Evolutionary conservation across 2,329 filamentous ascomycete genomes (phyloP), one percentile per base, ranked within the genome.

Genomic region (Fusarium albidum): DNA sequence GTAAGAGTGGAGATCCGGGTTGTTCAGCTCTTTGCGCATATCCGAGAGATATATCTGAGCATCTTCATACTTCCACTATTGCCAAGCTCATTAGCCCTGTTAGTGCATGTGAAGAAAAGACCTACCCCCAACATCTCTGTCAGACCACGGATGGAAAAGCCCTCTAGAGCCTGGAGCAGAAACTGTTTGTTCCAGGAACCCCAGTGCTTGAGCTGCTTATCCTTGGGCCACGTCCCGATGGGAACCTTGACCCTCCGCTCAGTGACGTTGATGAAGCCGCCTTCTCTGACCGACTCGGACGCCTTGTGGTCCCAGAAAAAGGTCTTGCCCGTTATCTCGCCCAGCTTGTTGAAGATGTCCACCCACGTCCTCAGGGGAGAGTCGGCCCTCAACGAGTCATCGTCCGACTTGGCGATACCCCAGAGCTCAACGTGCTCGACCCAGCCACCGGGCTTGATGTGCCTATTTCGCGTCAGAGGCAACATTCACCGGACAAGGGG

Each of bases 401-500:
- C 70, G 35, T 73, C 71, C 9, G 46, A 60, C 11, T 55, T 53
- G 2, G 48, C 37, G 8, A 42, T 43, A 3, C 59, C 59, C 59
- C 62, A 65, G 14, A 64, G 42, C 27, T 65, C 62, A 0, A 65
- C 52, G 0, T 50, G 57, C 9, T 65, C 62, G 8, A 65, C n/a
- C 54, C 55, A 65, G 1, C 63, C 62, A 1, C 63, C 63, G 1
- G 62, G 62, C 2, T 55, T 49, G 0, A 55, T 34, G 12, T 63
- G 47, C 6, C 61, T 65, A 2, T 0, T 1, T 5, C 26, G 2
- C 10, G 11, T 28, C n/a, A 40, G 10, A 2, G n/a, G n/a, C n/a
- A 9, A 13, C 2, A 80, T 80, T 0, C 82, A 79, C 4, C 2
- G 8, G 3, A 3, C 8, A n/a, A n/a, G n/a, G n/a, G 5, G 0